These are phyloP conservation scores for Amanita molliuscula DNA, from an alignment of 768 basidiomycete genomes.

Conservation along the genomic window DNA sequence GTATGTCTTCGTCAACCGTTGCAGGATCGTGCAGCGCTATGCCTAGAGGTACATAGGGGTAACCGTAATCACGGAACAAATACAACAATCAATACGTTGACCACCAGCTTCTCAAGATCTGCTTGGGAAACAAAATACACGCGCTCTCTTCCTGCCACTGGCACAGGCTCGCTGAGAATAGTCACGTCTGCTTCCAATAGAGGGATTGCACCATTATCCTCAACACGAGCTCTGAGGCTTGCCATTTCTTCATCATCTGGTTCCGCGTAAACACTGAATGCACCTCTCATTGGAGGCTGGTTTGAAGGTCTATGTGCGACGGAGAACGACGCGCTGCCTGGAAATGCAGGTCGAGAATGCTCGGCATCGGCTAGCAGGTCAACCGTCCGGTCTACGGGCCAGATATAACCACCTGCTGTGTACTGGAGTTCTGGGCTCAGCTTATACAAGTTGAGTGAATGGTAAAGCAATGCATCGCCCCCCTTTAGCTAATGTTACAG, in stretches of 20 bases:
- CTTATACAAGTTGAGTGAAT: slow-evolving; percentile 69
- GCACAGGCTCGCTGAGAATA: slow-evolving; percentile 39
- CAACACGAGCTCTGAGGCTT: slow-evolving; percentile 42
- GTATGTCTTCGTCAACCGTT: too few relatives aligned
- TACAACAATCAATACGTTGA: slow-evolving; percentile 65
- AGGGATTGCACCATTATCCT: slow-evolving; percentile 58
- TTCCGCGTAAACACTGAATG: slow-evolving; percentile 35
- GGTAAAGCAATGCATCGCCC: slow-evolving; percentile 65
- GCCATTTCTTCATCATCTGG: slow-evolving; percentile 24
- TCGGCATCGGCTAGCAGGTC: slow-evolving; percentile 40
- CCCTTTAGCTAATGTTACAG: slow-evolving; percentile 50
- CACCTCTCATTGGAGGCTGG: slow-evolving; percentile 28
- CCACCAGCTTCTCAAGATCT: slow-evolving; percentile 61
- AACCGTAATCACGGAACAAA: slow-evolving; percentile 42
- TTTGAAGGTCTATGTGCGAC: slow-evolving; percentile 3
- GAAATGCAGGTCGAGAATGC: slow-evolving; percentile 10
- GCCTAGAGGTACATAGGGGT: too few relatives aligned
- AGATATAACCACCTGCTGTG: slow-evolving; percentile 76
- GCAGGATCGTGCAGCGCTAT: too few relatives aligned
- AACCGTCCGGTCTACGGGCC: slow-evolving; percentile 64
- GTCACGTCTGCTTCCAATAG: slow-evolving; percentile 53
- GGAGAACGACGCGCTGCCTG: slow-evolving; percentile 10
- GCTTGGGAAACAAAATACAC: slow-evolving; percentile 61
- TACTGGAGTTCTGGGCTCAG: slow-evolving; percentile 67
- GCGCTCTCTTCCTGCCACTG: slow-evolving; percentile 49